These are phyloP conservation scores for Phytophthora chlamydospora DNA, from an alignment of 352 stramenopile genomes.

Conservation along the genomic window DNA sequence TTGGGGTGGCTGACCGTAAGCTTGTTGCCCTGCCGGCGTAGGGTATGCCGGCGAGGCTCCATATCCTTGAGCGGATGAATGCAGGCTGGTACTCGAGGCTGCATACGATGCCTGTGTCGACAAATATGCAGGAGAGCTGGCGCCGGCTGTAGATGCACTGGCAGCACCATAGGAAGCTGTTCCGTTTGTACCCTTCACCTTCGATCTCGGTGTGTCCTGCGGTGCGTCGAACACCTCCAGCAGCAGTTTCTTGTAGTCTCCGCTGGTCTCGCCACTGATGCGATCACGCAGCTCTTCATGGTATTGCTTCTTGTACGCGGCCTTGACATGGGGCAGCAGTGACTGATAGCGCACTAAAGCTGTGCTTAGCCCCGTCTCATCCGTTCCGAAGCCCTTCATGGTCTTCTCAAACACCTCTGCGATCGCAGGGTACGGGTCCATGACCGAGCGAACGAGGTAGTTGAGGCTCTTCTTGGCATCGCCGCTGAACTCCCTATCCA, in stretches of 20 bases:
- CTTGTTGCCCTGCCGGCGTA: slow-evolving; percentile 23
- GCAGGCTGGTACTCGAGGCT: slow-evolving; percentile 11
- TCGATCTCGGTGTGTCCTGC: slow-evolving; percentile 40
- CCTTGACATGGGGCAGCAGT: slow-evolving; percentile 58
- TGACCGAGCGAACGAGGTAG: slow-evolving; percentile 56
- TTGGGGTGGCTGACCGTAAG: slow-evolving; percentile 26
- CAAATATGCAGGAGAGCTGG: slow-evolving; percentile 19
- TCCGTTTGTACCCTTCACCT: slow-evolving; percentile 20
- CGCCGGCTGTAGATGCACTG: slow-evolving; percentile 1
- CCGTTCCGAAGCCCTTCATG: slow-evolving; percentile 75
- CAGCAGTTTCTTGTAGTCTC: slow-evolving; percentile 67
- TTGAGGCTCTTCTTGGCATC: slow-evolving; percentile 76
- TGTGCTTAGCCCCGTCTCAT: slow-evolving; percentile 63
- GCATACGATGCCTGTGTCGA: slow-evolving; percentile 27
- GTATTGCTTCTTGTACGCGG: slow-evolving; percentile 62
- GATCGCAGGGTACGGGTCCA: slow-evolving; percentile 73
- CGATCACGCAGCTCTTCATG: slow-evolving; percentile 64
- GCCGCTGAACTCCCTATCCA: slow-evolving; percentile 86
- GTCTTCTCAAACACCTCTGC: slow-evolving; percentile 74
- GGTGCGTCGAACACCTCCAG: slow-evolving; percentile 76
- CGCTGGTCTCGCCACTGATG: slow-evolving; percentile 64
- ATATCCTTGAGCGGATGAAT: slow-evolving; percentile 15
- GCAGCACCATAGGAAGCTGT: slow-evolving; percentile 5
- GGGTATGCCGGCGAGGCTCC: slow-evolving; percentile 17
- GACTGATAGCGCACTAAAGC: slow-evolving; percentile 67